These are phyloP conservation scores for Sporodiniella umbellata DNA, from an alignment of 371 early-diverging fungal species.

Conservation along the genomic window DNA sequence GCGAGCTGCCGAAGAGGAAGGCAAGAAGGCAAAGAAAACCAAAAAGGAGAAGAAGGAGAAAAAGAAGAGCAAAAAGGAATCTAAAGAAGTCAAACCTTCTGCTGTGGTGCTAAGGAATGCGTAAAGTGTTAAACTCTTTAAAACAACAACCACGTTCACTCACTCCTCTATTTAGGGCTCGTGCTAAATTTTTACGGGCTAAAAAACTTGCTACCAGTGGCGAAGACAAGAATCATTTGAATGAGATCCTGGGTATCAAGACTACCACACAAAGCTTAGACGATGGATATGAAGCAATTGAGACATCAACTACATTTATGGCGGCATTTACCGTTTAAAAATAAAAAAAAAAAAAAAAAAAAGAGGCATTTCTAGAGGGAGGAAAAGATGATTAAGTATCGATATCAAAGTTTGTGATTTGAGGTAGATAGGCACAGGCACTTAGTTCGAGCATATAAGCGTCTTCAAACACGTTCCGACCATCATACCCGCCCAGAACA, in stretches of 20 bases:
- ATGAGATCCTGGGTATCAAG: slow-evolving; percentile 55
- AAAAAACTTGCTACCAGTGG: slow-evolving; percentile 56
- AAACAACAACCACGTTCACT: not conserved
- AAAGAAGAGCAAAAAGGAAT: slow-evolving; percentile 33
- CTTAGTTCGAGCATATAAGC: slow-evolving; percentile 80
- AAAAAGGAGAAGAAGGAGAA: slow-evolving; percentile 28
- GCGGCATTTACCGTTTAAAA: slow-evolving; percentile 19
- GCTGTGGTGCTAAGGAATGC: slow-evolving; percentile 47
- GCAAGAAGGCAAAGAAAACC: slow-evolving; percentile 25
- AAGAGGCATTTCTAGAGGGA: too few relatives aligned
- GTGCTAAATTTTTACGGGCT: slow-evolving; percentile 70
- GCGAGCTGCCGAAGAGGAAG: too few relatives aligned
- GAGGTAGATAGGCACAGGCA: slow-evolving; percentile 70
- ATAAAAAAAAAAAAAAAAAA: slow-evolving; percentile 2
- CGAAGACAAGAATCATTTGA: slow-evolving; percentile 43
- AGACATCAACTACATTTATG: slow-evolving; percentile 17
- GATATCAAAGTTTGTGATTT: slow-evolving; percentile 60
- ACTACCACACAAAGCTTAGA: not conserved
- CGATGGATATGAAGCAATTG: slow-evolving; percentile 3
- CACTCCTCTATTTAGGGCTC: slow-evolving; percentile 39
- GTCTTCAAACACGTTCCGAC: slow-evolving; percentile 77
- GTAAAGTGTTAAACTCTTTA: slow-evolving; percentile 30
- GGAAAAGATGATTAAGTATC: slow-evolving; percentile 28
- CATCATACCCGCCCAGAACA: slow-evolving; percentile 85
- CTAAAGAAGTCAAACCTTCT: slow-evolving; percentile 24